Base-by-base conservation (phyloP, 2,329 filamentous ascomycete genomes). In the Colletotrichum sp. region DNA sequence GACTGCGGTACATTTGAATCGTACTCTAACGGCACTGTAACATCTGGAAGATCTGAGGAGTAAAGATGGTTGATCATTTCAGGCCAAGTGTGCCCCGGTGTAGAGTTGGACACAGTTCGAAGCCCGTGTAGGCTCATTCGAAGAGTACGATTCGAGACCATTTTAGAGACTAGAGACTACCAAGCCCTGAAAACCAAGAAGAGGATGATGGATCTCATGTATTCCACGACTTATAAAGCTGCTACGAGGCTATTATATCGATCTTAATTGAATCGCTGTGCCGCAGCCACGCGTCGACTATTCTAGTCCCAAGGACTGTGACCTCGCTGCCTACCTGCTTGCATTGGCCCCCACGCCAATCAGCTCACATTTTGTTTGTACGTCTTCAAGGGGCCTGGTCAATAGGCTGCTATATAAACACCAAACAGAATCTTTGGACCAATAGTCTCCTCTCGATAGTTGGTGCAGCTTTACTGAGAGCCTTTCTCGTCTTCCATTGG, bases 381-480 rank as follows among this genome's bases (percentile, higher is more conserved):
- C 3, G 18, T 3, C 18, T 48, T 5, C 43, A 48, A n/a, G 5
- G 43, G 9, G 18, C 43, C 43, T 48, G 5, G 2, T 48, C 43
- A 48, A 52, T 52, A 52, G 43, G n/a, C 43, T 12, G 43, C 43
- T 52, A 48, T 21, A 48, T 48, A 7, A 13, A 52, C n/a, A 52
- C n/a, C 3, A 3, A 52, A 52, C 43, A 52, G 4, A n/a, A n/a
- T 16, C 5, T 24, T 4, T 64, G 21, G 26, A 28, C 38, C 14
- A 24, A 48, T 43, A 28, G 85, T 83, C 75, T 81, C 83, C 56
- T 84, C 82, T 12, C 85, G 74, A 66, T 85, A 85, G 10, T 76
- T 78, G 9, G 85, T 72, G 83, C 84, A 85, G 63, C 85, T 85
- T 85, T 83, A 1, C 82, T 83, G 10, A 85, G 73, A 4, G 85